Base-by-base conservation (phyloP, 169 alveolate genomes). In the Cryptosporidium sp. region DNA sequence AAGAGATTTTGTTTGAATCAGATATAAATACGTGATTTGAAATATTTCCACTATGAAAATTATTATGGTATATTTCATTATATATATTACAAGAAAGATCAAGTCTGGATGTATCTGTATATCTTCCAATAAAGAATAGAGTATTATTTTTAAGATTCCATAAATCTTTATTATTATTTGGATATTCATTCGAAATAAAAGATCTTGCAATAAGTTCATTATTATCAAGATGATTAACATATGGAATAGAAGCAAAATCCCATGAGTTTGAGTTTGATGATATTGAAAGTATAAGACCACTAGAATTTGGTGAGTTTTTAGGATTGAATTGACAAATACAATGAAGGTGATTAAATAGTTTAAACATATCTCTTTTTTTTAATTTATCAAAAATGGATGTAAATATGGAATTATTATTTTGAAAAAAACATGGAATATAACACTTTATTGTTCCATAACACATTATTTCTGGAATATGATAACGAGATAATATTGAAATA, bases 1-100 rank as follows among this genome's bases (percentile, higher is more conserved):
- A 75, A 14, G 86, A 75, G 23, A 75, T 75, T 44, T 75, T 75
- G 65, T 75, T 75, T 37, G 86, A 75, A 61, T 75, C 86, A 35
- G 72, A 53, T 12, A 75, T 53, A 75, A 35, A 75, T 10, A 75
- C 86, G 4, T 75, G 10, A 9, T 26, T 75, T 6, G 52, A 26
- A n/a, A 75, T 10, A 5, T 56, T 56, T 9, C 7, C 37, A 16
- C 18, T 21, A 8, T 5, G n/a, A 23, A 37, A 23, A 69, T 39
- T 44, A 70, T 72, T 48, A 29, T 72, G 21, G 3, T 8, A 2
- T 2, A 72, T 6, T 52, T 26, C 35, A 53, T 72, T 72, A 31
- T 26, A 72, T 3, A 75, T 12, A 39, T n/a, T 6, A 53, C 86
- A 75, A 23, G 73, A 56, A 21, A 75, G 45, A 75, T 75, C 86